A percentile compares a stretch with the other conserved stretches of the same genome.
These are phyloP conservation scores for Dimocarpus longan DNA, from an alignment of 345 rosid species.

Conservation along the genomic window DNA sequence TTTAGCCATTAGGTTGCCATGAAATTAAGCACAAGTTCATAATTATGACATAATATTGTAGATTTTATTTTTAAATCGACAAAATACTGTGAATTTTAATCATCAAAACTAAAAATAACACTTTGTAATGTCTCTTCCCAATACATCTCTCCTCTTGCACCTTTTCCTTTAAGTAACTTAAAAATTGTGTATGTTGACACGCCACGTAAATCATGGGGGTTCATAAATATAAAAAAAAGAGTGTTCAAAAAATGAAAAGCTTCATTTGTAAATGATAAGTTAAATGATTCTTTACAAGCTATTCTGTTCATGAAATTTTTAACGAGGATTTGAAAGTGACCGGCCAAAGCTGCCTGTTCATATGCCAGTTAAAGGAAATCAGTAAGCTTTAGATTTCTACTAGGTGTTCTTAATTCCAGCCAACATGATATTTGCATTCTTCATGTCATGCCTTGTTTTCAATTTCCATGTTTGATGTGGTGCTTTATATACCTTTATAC, in stretches of 20 bases:
- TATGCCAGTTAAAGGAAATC: background rate
- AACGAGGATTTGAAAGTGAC: background rate
- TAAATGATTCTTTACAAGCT: background rate
- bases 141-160: background rate
- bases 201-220: background rate
- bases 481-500: conserved; percentile 13
- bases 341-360: background rate
- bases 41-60: conserved; percentile 10
- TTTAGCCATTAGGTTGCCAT: background rate
- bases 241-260: background rate
- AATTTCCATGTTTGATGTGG: background rate
- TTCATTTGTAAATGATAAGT: background rate
- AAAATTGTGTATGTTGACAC: background rate
- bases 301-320: background rate
- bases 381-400: background rate
- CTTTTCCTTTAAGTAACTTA: background rate
- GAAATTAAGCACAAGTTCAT: background rate
- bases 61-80: background rate
- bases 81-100: background rate
- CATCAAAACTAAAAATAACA: background rate
- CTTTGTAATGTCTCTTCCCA: background rate
- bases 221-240: background rate
- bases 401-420: background rate
- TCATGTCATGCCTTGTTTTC: background rate
- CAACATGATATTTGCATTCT: background rate